Conservation (phyloP, 2,329 filamentous ascomycete genomes). For the Berkeleyomyces basicola region DNA sequence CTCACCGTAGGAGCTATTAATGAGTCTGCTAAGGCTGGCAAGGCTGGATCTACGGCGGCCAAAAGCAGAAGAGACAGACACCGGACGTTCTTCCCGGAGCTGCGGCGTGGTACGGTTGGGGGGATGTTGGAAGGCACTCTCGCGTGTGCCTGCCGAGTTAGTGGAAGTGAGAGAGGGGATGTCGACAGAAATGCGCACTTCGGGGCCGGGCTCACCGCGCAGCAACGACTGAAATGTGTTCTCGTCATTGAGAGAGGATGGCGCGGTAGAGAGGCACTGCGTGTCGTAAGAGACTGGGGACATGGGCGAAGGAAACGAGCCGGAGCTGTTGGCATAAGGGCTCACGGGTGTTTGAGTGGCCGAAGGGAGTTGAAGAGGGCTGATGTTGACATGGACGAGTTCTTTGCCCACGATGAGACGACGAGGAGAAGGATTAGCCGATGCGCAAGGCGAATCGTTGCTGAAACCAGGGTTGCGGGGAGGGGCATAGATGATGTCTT, state of each 20-base stretch:
- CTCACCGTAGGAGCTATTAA: conserved; percentile 58
- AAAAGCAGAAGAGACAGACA: conserved; percentile 45
- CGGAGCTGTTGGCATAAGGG: conserved; percentile 46
- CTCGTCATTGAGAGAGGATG: conserved; percentile 57
- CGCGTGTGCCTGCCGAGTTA: conserved; percentile 59
- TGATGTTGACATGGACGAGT: conserved; percentile 33
- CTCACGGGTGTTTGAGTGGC: conserved; percentile 36
- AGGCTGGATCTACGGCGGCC: conserved; percentile 60
- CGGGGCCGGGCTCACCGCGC: conserved; percentile 57
- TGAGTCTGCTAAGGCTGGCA: conserved; percentile 58
- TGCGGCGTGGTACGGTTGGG: conserved; percentile 25
- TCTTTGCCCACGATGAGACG: conserved; percentile 28
- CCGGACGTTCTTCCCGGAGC: conserved; percentile 40
- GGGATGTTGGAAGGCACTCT: conserved; percentile 35
- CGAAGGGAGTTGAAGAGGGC: conserved; percentile 28
- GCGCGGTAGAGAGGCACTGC: conserved; percentile 56
- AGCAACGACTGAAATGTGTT: conserved; percentile 53
- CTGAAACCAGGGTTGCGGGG: conserved; percentile 5
- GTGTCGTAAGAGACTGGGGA: conserved; percentile 53
- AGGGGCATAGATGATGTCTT: conserved; percentile 31
- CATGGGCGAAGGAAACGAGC: conserved; percentile 53
- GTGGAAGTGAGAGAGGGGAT: conserved; percentile 60
- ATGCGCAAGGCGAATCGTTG: conserved; percentile 22
- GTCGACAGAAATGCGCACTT: conserved; percentile 54
- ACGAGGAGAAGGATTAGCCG: conserved; percentile 30